Base-by-base conservation (phyloP, 2,329 filamentous ascomycete species). In the Pezicula neosporulosa region DNA sequence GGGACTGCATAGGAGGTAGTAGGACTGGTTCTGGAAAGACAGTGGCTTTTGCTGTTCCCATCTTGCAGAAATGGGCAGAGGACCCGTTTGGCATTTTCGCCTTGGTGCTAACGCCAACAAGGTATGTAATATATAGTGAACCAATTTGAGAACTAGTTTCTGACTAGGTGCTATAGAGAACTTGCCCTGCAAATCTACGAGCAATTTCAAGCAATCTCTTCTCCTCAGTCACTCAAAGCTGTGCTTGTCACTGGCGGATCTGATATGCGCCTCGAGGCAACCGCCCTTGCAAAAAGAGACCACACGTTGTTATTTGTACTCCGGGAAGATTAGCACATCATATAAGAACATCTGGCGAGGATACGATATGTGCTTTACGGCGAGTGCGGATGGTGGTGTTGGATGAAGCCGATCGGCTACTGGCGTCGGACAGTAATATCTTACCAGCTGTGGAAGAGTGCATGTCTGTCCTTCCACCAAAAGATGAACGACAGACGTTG, bases 21-120 rank as follows among this genome's bases (percentile, higher is more conserved):
- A 81, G 91, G 56, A 99, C 94, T 0, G 94, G 94, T 76, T 97
- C 93, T 12, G 94, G 94, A 72, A 99, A 99, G 75, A 99, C 94
- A 3, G 86, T 97, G 41, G 92, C 94, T 1, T 99, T 99, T 70
- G 89, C 93, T 1, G 90, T 92, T 9, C 94, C 94, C 0, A 96
- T 99, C 54, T 74, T 99, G 56, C 93, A 97, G 68, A 87, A 87
- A 69, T 97, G 92, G 91, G 85, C 93, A 2, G 82, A 91, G 65
- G 92, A 99, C 72, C 94, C 94, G 1, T 86, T 87, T 53, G 94
- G 90, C 41, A 93, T 97, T 61, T 99, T 90, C 69, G 93, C 84
- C 2, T 75, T 99, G 6, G 82, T 99, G 13, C 73, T 99, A 63
- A 99, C 94, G 8, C 92, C 91, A 18, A 96, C 90, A 6, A 81